Conservation (phyloP, 2,329 filamentous ascomycete species). For the Fusarium transvaalense region DNA sequence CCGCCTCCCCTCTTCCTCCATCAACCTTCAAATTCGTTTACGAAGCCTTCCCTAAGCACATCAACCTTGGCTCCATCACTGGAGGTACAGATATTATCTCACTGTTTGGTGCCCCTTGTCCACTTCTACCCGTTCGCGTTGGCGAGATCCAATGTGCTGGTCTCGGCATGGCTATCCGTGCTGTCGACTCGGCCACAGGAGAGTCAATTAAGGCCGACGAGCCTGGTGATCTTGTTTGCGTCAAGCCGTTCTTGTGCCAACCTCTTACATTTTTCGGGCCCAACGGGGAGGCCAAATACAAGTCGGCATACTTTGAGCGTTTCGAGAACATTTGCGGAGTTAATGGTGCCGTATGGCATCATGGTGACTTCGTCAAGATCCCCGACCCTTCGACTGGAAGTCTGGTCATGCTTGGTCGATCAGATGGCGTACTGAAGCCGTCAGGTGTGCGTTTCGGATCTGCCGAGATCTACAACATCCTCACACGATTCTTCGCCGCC, state of each 20-base stretch:
- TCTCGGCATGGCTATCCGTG: slow-evolving; percentile 81
- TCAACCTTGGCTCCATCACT: slow-evolving; percentile 93
- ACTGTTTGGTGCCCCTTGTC: slow-evolving; percentile 88
- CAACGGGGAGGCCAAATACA: slow-evolving; percentile 76
- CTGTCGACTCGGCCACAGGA: slow-evolving; percentile 70
- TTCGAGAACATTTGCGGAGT: slow-evolving; percentile 67
- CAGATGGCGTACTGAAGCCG: slow-evolving; percentile 93
- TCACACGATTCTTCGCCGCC: slow-evolving; percentile 82
- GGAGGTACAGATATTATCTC: slow-evolving; percentile 98
- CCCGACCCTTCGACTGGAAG: slow-evolving; percentile 77
- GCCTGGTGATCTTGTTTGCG: slow-evolving; percentile 90
- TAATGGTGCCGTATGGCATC: slow-evolving; percentile 78
- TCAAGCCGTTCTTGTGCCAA: slow-evolving; percentile 87
- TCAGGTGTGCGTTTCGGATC: slow-evolving; percentile 91
- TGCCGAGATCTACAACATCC: slow-evolving; percentile 96
- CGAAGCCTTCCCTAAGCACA: slow-evolving; percentile 78
- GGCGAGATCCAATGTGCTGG: slow-evolving; percentile 84
- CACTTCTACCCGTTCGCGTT: slow-evolving; percentile 76
- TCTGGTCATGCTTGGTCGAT: slow-evolving; percentile 90
- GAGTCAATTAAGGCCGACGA: slow-evolving; percentile 70
- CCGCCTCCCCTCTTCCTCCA: slow-evolving; percentile 90
- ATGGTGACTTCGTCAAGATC: slow-evolving; percentile 88
- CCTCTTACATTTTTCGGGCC: slow-evolving; percentile 89
- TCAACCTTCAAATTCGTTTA: slow-evolving; percentile 95
- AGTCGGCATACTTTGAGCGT: slow-evolving; percentile 86